Percentiles rank a stretch among this genome's conserved stretches.
Conservation (phyloP, 2,329 filamentous ascomycete species). For the Phoma sp. region DNA sequence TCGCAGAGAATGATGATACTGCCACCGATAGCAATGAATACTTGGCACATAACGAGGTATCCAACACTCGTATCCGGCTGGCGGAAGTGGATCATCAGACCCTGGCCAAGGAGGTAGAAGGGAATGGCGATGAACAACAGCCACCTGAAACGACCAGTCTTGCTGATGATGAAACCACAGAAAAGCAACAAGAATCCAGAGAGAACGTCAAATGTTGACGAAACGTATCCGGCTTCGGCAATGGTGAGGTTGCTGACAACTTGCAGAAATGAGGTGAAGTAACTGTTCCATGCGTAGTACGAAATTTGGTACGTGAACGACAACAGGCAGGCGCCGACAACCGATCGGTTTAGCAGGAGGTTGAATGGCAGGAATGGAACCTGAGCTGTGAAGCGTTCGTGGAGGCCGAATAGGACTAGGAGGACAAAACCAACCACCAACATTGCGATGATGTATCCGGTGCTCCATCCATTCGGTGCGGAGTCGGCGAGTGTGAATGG, state of each 20-base stretch:
- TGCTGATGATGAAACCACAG: conserved; percentile 29
- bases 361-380: conserved; percentile 63
- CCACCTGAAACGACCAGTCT: conserved; percentile 26
- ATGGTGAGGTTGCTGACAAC: conserved; percentile 44
- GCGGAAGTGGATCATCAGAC: conserved; percentile 58
- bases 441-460: conserved; percentile 59
- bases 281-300: conserved; percentile 50
- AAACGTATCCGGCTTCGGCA: conserved; percentile 42
- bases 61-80: conserved; percentile 47
- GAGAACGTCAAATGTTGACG: conserved; percentile 44
- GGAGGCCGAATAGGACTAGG: conserved; percentile 58
- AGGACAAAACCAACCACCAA: conserved; percentile 58
- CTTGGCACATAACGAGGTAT: conserved; percentile 25
- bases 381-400: conserved; percentile 59
- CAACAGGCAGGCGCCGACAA: conserved; percentile 67
- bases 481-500: conserved; percentile 64
- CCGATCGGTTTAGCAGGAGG: conserved; percentile 66
- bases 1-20: conserved; percentile 34
- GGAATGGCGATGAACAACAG: conserved; percentile 60
- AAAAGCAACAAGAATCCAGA: conserved; percentile 29
- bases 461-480: conserved; percentile 53
- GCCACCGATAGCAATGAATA: conserved; percentile 35
- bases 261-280: conserved; percentile 49
- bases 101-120: conserved; percentile 68
- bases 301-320: conserved; percentile 60